Evolutionary conservation across 352 stramenopile genomes (phyloP).

Genomic region (Pythium diclinum): DNA sequence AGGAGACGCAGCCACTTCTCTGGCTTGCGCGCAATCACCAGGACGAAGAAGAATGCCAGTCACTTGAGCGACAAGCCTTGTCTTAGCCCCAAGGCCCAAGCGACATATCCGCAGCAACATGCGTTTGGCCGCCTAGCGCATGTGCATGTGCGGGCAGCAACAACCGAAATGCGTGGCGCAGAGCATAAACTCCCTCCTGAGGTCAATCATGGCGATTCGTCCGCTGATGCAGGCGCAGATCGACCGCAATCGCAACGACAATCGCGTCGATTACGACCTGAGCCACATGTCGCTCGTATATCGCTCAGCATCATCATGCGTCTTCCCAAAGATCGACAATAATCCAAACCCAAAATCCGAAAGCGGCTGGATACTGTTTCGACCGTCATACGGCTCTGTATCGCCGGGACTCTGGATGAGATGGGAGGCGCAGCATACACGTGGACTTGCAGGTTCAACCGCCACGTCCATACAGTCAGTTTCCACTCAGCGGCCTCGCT

Average conservation of each 20-base stretch:
- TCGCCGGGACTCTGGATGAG: no score
- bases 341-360: background rate
- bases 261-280: background rate
- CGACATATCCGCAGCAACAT: constrained; percentile 1
- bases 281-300: background rate
- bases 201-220: background rate
- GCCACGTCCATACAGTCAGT: no score
- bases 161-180: background rate
- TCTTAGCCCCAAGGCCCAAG: background rate
- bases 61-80: background rate
- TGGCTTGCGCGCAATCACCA: background rate
- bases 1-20: background rate
- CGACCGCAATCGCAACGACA: background rate
- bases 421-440: no score
- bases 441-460: no score
- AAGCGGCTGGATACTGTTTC: no score
- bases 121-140: background rate
- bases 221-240: background rate
- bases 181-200: background rate
- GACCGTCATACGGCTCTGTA: no score
- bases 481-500: no score
- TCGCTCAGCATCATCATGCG: background rate
- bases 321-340: background rate
- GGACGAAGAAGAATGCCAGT: background rate
- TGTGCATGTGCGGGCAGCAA: background rate